phyloP scores from a whole-genome alignment of 202 grass and related monocot species.

The Cymbopogon flexuosus region DNA sequence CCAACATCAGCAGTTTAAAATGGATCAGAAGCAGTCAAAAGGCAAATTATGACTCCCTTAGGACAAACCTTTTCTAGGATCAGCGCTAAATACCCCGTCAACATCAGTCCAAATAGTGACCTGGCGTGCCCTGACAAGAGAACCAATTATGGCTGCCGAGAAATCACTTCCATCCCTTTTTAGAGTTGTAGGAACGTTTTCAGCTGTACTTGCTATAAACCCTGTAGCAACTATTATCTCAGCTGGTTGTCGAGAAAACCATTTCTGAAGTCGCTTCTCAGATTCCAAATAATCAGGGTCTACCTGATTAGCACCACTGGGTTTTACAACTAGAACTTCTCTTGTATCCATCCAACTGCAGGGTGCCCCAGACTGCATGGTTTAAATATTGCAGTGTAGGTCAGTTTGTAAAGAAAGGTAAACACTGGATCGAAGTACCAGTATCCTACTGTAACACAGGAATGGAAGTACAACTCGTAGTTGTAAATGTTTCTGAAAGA shows the following conservation, averaged over 20 bases:
- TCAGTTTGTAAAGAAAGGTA: constrained; percentile 38
- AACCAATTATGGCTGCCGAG: constrained; percentile 90
- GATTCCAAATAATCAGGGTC: constrained; percentile 87
- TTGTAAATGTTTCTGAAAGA: not conserved
- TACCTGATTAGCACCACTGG: constrained; percentile 71
- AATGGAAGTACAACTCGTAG: not conserved
- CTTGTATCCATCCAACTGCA: constrained; percentile 99
- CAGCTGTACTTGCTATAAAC: constrained; percentile 77
- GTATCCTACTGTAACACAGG: not conserved
- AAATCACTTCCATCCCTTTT: constrained; percentile 99
- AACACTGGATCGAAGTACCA: not conserved
- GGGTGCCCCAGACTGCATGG: constrained; percentile 59
- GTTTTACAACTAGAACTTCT: constrained; percentile 87
- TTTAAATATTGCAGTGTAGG: constrained; percentile 26
- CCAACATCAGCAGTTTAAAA: constrained; percentile 9
- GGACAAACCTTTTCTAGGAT: constrained; percentile 92
- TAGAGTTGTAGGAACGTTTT: constrained; percentile 82
- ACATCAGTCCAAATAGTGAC: constrained; percentile 99
- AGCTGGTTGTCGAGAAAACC: constrained; percentile 65
- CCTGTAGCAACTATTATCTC: constrained; percentile 82
- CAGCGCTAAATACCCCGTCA: constrained; percentile 95
- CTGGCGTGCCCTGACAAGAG: constrained; percentile 69
- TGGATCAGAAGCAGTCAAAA: not conserved
- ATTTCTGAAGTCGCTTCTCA: constrained; percentile 73
- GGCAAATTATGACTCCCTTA: constrained; percentile 1